These are phyloP conservation scores for Cicer pinnatifidum DNA, from an alignment of 306 rosid genomes.

Conservation along the genomic window DNA sequence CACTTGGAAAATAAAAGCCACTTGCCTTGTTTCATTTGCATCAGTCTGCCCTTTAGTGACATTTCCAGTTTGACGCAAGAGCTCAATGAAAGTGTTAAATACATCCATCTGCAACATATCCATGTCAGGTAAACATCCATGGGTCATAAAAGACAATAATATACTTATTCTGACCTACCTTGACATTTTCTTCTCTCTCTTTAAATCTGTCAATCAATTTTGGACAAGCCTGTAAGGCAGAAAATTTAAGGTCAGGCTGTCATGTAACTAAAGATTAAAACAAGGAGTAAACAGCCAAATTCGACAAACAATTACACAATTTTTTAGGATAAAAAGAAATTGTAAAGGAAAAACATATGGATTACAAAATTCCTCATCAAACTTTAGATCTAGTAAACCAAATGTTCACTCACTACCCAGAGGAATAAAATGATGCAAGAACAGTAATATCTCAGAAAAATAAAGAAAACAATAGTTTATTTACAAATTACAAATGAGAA, in stretches of 20 bases:
- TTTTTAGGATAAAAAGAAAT: slow-evolving; percentile 4
- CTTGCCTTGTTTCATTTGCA: slow-evolving; percentile 82
- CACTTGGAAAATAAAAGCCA: slow-evolving; percentile 40
- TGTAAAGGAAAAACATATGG: slow-evolving; percentile 1
- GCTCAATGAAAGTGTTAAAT: slow-evolving; percentile 90
- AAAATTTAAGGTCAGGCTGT: slow-evolving; percentile 37
- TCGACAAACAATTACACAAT: slow-evolving; percentile 16
- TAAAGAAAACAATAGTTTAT: slow-evolving; percentile 3
- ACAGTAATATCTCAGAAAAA: slow-evolving; percentile 8
- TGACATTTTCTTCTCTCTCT: slow-evolving; percentile 99
- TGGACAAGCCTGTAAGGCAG: slow-evolving; percentile 83
- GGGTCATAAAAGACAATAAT: slow-evolving; percentile 27
- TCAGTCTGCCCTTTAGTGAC: slow-evolving; percentile 93
- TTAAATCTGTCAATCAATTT: slow-evolving; percentile 94
- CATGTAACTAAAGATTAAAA: slow-evolving; percentile 36
- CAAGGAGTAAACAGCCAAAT: slow-evolving; percentile 15
- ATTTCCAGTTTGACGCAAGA: slow-evolving; percentile 97
- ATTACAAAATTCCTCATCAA: slow-evolving; percentile 23
- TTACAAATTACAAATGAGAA: slow-evolving; percentile 2
- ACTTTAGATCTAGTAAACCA: slow-evolving; percentile 17
- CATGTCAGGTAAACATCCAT: slow-evolving; percentile 48
- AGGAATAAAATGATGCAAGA: slow-evolving; percentile 7
- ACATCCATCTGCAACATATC: slow-evolving; percentile 86
- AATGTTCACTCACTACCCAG: slow-evolving; percentile 11
- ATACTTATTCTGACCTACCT: slow-evolving; percentile 57